phyloP scores from a whole-genome alignment of 1,284 basidiomycete species.

The Sporisorium scitamineum region DNA sequence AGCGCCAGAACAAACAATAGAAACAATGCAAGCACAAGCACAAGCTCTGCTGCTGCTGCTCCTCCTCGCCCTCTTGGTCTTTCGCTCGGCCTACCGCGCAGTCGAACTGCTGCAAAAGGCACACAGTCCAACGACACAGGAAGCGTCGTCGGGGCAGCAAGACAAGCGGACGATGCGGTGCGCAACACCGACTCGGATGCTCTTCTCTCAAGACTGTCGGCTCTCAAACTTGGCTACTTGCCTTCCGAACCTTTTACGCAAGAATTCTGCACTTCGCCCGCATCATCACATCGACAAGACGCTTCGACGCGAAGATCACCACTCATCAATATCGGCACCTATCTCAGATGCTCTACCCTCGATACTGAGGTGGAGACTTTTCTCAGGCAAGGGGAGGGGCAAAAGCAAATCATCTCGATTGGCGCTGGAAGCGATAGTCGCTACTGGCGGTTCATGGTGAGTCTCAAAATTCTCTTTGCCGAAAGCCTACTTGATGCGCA shows the following conservation, averaged over 20 bases:
- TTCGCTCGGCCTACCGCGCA: conserved; percentile 33
- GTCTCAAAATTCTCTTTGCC: conserved; percentile 68
- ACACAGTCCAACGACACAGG: not conserved
- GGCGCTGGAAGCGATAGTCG: conserved; percentile 93
- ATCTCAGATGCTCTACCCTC: conserved; percentile 82
- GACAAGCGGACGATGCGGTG: conserved; percentile 74
- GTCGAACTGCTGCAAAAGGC: not conserved
- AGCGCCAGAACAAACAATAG: not conserved
- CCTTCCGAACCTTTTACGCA: conserved; percentile 43
- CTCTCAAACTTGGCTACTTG: conserved; percentile 45
- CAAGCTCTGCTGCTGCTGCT: not conserved
- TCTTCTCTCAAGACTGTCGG: conserved; percentile 78
- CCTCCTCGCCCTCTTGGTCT: conserved; percentile 19
- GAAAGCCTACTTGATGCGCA: not conserved
- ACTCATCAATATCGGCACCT: conserved; percentile 94
- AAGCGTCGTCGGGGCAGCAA: not conserved
- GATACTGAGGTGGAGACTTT: conserved; percentile 83
- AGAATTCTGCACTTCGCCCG: conserved; percentile 21
- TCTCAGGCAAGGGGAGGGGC: conserved; percentile 71
- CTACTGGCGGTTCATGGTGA: conserved; percentile 88
- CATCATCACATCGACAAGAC: not conserved
- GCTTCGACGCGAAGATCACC: conserved; percentile 76
- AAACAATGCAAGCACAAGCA: not conserved
- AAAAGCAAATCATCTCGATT: conserved; percentile 84
- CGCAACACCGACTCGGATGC: conserved; percentile 81